A percentile compares a stretch with the other conserved stretches of the same genome.
These are phyloP conservation scores for Byssochlamys sp. DNA, from an alignment of 2,329 filamentous ascomycete species.

Conservation along the genomic window DNA sequence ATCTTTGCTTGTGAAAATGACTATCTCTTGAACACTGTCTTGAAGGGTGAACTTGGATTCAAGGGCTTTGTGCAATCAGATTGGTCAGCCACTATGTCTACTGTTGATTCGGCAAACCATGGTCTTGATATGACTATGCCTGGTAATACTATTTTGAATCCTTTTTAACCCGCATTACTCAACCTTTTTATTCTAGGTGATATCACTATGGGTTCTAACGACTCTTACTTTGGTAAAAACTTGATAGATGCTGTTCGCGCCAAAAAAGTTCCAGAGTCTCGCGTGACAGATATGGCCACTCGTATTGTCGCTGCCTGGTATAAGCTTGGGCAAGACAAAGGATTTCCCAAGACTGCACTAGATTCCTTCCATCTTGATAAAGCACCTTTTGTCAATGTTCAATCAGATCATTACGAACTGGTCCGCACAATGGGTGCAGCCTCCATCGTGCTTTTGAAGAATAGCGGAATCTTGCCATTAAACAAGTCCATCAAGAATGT, in stretches of 20 bases:
- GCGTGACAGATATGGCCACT: no score
- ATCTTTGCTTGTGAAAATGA: slow-evolving; percentile 41
- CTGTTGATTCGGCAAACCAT: slow-evolving; percentile 35
- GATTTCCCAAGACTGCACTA: no score
- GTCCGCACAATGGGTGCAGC: slow-evolving; percentile 66
- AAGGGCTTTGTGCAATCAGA: slow-evolving; percentile 39
- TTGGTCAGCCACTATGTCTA: slow-evolving; percentile 37
- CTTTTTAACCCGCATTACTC: no score
- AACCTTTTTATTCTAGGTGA: slow-evolving; percentile 11
- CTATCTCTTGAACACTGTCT: slow-evolving; percentile 34
- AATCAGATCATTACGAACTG: slow-evolving; percentile 55
- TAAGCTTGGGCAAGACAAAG: no score
- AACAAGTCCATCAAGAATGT: slow-evolving; percentile 20
- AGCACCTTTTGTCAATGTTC: slow-evolving; percentile 49
- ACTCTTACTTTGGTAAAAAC: no score
- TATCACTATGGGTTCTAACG: no score
- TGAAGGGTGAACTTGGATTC: slow-evolving; percentile 45
- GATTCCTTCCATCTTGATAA: slow-evolving; percentile 20
- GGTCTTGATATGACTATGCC: slow-evolving; percentile 67
- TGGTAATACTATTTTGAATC: no score
- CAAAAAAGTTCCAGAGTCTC: no score
- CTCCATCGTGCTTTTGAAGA: slow-evolving; percentile 62
- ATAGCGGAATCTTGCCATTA: no score
- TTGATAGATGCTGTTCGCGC: no score
- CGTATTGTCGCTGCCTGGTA: no score